Evolutionary conservation across 2,329 filamentous ascomycete genomes (phyloP).

Genomic region (Fusarium coicis): DNA sequence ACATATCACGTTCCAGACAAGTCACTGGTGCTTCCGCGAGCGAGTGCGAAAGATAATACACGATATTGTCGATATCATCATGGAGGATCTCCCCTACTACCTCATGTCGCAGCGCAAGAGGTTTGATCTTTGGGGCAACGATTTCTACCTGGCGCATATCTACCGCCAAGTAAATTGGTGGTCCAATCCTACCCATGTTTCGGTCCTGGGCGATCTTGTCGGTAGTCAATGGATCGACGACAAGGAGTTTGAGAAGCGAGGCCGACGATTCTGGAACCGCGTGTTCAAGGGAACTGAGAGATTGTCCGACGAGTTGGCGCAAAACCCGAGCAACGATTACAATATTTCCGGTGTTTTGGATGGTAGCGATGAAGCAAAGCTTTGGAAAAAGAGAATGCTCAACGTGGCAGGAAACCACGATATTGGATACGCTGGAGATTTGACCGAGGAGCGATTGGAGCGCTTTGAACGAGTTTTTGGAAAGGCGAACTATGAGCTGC

Average conservation of each 20-base stretch:
- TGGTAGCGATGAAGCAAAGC: constrained; percentile 54
- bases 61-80: constrained; percentile 69
- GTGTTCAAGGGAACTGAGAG: constrained; percentile 77
- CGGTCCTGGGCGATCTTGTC: constrained; percentile 89
- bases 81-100: constrained; percentile 75
- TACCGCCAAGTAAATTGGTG: constrained; percentile 88
- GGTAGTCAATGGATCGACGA: constrained; percentile 96
- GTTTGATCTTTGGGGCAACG: constrained; percentile 91
- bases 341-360: constrained; percentile 62
- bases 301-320: constrained; percentile 67
- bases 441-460: constrained; percentile 77
- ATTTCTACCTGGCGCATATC: constrained; percentile 93
- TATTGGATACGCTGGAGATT: constrained; percentile 93
- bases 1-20: constrained; percentile 60
- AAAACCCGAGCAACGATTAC: constrained; percentile 60
- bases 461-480: constrained; percentile 90
- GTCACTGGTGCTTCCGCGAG: constrained; percentile 59
- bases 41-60: constrained; percentile 65
- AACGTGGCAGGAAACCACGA: constrained; percentile 97
- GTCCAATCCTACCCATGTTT: constrained; percentile 84
- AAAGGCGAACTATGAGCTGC: constrained; percentile 88
- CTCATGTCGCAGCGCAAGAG: constrained; percentile 78
- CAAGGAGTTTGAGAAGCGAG: constrained; percentile 81
- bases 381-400: constrained; percentile 82
- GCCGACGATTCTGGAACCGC: constrained; percentile 80